Conservation (phyloP, 2,329 filamentous ascomycete genomes). For the Phyllosticta citribraziliensis region DNA sequence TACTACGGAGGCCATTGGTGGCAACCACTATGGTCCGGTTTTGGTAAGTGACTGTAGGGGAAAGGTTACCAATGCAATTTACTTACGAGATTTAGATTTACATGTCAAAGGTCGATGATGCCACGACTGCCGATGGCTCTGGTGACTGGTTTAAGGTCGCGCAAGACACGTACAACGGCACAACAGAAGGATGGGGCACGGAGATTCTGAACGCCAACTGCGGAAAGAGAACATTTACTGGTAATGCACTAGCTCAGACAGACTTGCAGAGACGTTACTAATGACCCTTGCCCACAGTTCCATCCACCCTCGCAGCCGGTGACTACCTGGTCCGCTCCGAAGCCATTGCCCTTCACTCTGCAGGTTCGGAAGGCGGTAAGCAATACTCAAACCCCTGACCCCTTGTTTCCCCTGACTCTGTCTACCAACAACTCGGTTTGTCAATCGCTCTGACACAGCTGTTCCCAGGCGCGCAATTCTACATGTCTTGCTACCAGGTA, state of each 20-base stretch:
- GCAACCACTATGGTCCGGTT: slow-evolving; percentile 32
- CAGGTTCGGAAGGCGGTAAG: slow-evolving; percentile 19
- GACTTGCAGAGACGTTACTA: slow-evolving; percentile 15
- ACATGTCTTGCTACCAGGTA: slow-evolving; percentile 35
- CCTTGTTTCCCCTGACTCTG: not conserved
- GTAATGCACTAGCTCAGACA: slow-evolving; percentile 17
- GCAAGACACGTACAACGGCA: slow-evolving; percentile 28
- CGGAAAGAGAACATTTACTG: slow-evolving; percentile 33
- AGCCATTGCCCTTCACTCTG: slow-evolving; percentile 36
- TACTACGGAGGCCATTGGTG: slow-evolving; percentile 25
- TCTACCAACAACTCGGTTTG: slow-evolving; percentile 15
- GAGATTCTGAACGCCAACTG: slow-evolving; percentile 32
- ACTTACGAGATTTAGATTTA: slow-evolving; percentile 22
- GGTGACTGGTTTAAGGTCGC: slow-evolving; percentile 44
- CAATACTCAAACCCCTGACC: not conserved
- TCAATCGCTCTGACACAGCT: slow-evolving; percentile 25
- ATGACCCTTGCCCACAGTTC: slow-evolving; percentile 27
- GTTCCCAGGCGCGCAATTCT: slow-evolving; percentile 35
- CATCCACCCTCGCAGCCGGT: slow-evolving; percentile 30
- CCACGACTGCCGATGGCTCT: slow-evolving; percentile 47
- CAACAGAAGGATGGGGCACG: slow-evolving; percentile 30
- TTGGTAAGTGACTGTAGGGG: slow-evolving; percentile 33
- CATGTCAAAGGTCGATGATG: slow-evolving; percentile 29
- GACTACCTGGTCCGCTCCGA: slow-evolving; percentile 36
- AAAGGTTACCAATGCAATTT: not conserved